Evolutionary conservation across 2,329 filamentous ascomycete genomes (phyloP).

Genomic region (Fusarium nanum): DNA sequence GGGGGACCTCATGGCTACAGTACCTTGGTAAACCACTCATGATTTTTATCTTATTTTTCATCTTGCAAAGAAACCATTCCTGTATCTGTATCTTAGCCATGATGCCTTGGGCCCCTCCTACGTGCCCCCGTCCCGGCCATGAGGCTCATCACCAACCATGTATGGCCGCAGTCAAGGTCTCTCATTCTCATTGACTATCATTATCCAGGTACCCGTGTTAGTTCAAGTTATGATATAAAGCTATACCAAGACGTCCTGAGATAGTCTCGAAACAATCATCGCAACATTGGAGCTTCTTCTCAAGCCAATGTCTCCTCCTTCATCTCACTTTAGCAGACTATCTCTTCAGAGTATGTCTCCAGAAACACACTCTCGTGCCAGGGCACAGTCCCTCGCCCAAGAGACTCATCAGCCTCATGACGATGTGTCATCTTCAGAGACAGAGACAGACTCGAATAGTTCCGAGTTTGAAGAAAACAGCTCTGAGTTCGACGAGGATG

Average conservation of each 20-base stretch:
- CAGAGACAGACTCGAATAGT: constrained; percentile 40
- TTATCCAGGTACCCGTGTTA: not conserved
- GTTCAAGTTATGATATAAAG: constrained; percentile 39
- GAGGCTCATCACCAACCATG: constrained; percentile 40
- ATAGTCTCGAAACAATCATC: not conserved
- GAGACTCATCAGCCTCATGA: constrained; percentile 16
- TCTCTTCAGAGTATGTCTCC: constrained; percentile 49
- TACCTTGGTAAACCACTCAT: not conserved
- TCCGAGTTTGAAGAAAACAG: constrained; percentile 40
- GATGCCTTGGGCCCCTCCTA: constrained; percentile 34
- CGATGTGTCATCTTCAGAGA: constrained; percentile 46
- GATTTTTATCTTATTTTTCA: not conserved
- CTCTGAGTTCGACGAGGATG: constrained; percentile 52
- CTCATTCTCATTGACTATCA: not conserved
- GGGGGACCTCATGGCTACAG: constrained; percentile 10
- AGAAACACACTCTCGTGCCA: constrained; percentile 34
- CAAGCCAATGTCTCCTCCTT: constrained; percentile 45
- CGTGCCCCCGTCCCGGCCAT: constrained; percentile 23
- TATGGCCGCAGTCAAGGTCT: constrained; percentile 34
- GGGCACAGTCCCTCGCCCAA: constrained; percentile 18
- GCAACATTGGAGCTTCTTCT: not conserved
- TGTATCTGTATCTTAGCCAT: constrained; percentile 6
- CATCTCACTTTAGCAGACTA: constrained; percentile 46
- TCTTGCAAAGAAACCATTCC: not conserved
- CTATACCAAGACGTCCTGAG: constrained; percentile 10